Conservation (phyloP, 1,284 basidiomycete species). For the Vanrija humicola region DNA sequence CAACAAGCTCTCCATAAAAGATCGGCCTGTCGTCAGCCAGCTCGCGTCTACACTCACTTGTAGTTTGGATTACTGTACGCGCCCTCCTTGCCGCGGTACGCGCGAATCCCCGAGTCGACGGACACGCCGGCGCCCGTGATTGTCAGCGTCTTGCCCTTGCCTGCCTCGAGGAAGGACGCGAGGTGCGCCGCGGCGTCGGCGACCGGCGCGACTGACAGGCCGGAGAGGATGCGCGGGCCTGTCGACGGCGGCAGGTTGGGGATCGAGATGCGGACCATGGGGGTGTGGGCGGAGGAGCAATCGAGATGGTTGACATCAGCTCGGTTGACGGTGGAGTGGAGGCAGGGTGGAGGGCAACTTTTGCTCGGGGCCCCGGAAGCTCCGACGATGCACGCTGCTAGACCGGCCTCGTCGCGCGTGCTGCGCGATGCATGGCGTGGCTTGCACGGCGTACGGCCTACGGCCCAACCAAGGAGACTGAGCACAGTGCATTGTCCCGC, state of each 20-base stretch:
- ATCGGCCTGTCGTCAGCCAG: slow-evolving; percentile 29
- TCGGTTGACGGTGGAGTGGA: too few species aligned
- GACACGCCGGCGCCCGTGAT: slow-evolving; percentile 87
- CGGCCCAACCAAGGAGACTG: too few species aligned
- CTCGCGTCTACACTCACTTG: slow-evolving; percentile 57
- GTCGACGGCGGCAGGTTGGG: slow-evolving; percentile 64
- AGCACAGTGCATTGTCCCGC: too few species aligned
- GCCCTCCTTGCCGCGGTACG: slow-evolving; percentile 77
- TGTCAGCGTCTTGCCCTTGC: slow-evolving; percentile 61
- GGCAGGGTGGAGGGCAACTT: too few species aligned
- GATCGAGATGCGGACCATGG: slow-evolving; percentile 61
- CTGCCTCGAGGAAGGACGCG: slow-evolving; percentile 61
- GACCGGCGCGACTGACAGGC: slow-evolving; percentile 49
- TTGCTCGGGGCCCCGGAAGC: too few species aligned
- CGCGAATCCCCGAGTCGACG: slow-evolving; percentile 86
- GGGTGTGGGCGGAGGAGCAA: too few species aligned
- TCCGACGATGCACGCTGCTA: too few species aligned
- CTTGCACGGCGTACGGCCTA: too few species aligned
- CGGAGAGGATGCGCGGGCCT: slow-evolving; percentile 49
- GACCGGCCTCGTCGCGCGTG: too few species aligned
- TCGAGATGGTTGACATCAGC: background rate
- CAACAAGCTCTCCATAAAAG: slow-evolving; percentile 76
- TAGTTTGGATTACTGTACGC: slow-evolving; percentile 87
- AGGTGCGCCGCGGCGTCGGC: slow-evolving; percentile 63
- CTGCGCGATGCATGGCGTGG: too few species aligned